A percentile compares a stretch with the other conserved stretches of the same genome.
These are phyloP conservation scores for Dactylellina cionopaga DNA, from an alignment of 2,329 filamentous ascomycete genomes.

Conservation along the genomic window DNA sequence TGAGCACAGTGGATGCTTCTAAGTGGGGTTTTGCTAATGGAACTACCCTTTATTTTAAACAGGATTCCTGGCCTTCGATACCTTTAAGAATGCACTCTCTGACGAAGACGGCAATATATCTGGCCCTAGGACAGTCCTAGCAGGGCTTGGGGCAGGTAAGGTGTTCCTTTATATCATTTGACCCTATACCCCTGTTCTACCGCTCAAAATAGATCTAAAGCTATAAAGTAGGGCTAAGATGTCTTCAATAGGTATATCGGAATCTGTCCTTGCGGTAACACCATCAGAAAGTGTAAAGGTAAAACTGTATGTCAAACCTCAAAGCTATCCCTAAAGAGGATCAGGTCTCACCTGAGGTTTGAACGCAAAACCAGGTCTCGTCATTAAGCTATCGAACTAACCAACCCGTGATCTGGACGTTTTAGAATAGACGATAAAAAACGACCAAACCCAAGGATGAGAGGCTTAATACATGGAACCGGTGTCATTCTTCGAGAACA, in stretches of 20 bases:
- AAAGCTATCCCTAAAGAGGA: not conserved
- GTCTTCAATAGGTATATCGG: conserved; percentile 70
- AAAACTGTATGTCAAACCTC: conserved; percentile 71
- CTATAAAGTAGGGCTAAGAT: too few species aligned
- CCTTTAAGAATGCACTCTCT: conserved; percentile 84
- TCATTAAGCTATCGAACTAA: too few species aligned
- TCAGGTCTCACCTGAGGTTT: too few species aligned
- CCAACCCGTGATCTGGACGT: not conserved
- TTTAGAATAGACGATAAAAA: conserved; percentile 89
- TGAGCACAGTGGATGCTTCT: too few species aligned
- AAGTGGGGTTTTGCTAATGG: not conserved
- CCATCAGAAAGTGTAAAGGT: conserved; percentile 99
- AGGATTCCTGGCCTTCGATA: conserved; percentile 96
- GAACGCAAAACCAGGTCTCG: too few species aligned
- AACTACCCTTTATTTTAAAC: not conserved
- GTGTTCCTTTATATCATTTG: too few species aligned
- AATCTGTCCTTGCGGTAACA: conserved; percentile 91
- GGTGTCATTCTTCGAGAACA: conserved; percentile 87
- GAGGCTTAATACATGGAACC: conserved; percentile 90
- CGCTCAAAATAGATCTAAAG: not conserved
- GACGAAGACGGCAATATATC: conserved; percentile 88
- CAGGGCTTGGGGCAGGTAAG: conserved; percentile 86
- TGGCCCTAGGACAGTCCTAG: conserved; percentile 88
- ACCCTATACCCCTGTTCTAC: not conserved
- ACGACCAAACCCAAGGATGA: conserved; percentile 77